Evolutionary conservation across 73 alveolate genomes (phyloP).

Genomic region (Paramecium biaurelia): DNA sequence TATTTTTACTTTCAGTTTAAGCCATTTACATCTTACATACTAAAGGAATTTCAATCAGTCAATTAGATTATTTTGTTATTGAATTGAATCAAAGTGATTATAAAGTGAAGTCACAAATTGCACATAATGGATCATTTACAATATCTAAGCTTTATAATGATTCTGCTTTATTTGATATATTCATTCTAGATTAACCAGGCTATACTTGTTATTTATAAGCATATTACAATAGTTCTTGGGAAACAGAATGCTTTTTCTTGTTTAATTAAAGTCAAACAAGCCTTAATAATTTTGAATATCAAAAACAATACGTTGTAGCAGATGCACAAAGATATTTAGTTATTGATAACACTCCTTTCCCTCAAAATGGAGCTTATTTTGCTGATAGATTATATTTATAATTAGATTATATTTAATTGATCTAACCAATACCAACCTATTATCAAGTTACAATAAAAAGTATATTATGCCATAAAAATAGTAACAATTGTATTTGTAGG

Average conservation of each 20-base stretch:
- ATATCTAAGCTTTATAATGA: not conserved
- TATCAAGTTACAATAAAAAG: constrained; percentile 20
- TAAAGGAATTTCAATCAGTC: not conserved
- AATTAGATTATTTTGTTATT: not conserved
- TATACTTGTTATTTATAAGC: not conserved
- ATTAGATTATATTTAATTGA: not conserved
- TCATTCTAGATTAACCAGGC: not conserved
- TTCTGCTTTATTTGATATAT: constrained; percentile 17
- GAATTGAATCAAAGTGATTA: not conserved
- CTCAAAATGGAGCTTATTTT: constrained; percentile 11
- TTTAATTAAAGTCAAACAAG: not conserved
- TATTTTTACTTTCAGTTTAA: not conserved
- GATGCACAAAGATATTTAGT: not conserved
- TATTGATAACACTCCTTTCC: constrained; percentile 32
- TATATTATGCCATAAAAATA: not conserved
- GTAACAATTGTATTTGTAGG: constrained; percentile 40
- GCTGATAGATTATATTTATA: not conserved
- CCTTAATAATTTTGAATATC: not conserved
- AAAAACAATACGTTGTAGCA: not conserved
- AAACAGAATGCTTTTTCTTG: not conserved
- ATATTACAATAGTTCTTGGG: constrained; percentile 38
- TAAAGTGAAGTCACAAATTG: not conserved
- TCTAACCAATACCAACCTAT: constrained; percentile 42
- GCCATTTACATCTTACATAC: not conserved
- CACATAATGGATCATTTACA: not conserved